A percentile compares a stretch with the other conserved stretches of the same genome.
phyloP scores from a whole-genome alignment of 208 protist genomes.

The Strigomonas galati region DNA sequence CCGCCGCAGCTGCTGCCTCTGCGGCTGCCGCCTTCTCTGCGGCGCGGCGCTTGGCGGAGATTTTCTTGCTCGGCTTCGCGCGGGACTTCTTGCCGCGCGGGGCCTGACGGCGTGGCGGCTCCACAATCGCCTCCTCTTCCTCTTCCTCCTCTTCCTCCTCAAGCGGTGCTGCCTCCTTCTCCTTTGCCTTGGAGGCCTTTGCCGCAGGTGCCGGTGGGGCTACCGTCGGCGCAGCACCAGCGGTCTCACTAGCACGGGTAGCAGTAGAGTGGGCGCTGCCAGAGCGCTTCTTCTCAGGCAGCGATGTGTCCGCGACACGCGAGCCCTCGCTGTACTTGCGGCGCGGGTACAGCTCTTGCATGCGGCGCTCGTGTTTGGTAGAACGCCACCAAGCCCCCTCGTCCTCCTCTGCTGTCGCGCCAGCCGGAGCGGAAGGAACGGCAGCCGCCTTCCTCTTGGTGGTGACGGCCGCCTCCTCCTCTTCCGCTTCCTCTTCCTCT shows the following conservation, averaged over 20 bases:
- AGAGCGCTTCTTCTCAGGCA: constrained; percentile 1
- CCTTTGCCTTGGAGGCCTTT: constrained; percentile 2
- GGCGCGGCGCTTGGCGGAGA: constrained; percentile 1
- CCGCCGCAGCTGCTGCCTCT: background rate
- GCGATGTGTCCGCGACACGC: constrained; percentile 17
- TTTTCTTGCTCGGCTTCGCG: constrained; percentile 3
- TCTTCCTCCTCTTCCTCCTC: constrained; percentile 9
- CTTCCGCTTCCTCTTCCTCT: constrained; percentile 9
- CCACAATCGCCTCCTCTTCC: constrained; percentile 18
- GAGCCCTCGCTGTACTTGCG: constrained; percentile 64
- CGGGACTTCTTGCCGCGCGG: background rate
- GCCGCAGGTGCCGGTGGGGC: background rate
- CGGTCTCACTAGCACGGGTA: background rate
- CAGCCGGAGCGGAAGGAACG: background rate
- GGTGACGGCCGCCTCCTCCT: constrained; percentile 9
- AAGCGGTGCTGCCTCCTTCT: background rate
- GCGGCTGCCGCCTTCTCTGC: background rate
- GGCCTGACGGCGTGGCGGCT: constrained; percentile 2
- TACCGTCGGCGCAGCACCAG: background rate
- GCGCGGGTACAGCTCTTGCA: constrained; percentile 64
- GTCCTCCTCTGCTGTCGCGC: background rate
- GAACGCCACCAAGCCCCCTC: constrained; percentile 63
- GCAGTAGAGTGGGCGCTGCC: background rate
- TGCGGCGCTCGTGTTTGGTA: constrained; percentile 43
- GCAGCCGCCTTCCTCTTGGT: background rate